These are phyloP conservation scores for Berberis thunbergii DNA, from an alignment of 164 flowering plant species.

Conservation along the genomic window DNA sequence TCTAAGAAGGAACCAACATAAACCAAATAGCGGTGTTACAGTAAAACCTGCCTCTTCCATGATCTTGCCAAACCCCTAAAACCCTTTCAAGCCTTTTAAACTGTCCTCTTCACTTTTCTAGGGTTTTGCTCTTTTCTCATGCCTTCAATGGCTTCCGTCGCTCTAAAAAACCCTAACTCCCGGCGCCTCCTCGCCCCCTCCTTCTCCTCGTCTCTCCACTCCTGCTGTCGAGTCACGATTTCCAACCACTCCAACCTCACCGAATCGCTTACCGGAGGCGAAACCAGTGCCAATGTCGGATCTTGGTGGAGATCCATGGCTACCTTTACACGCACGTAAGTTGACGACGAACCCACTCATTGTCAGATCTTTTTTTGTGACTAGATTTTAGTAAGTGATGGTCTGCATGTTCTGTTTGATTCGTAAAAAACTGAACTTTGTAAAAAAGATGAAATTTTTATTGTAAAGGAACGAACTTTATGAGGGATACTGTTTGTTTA, in stretches of 20 bases:
- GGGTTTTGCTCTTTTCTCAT: not conserved
- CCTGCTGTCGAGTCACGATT: constrained; percentile 35
- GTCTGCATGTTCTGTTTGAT: not conserved
- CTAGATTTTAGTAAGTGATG: no score
- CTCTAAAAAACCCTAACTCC: constrained; percentile 50
- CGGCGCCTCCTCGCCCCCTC: constrained; percentile 45
- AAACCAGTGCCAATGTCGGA: constrained; percentile 7
- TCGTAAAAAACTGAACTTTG: no score
- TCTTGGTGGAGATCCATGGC: constrained; percentile 90
- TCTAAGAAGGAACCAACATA: no score
- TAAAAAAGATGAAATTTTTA: no score
- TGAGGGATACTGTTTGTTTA: no score
- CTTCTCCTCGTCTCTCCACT: constrained; percentile 33
- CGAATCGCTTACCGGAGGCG: constrained; percentile 26
- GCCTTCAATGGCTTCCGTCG: constrained; percentile 51
- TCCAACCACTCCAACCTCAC: constrained; percentile 12
- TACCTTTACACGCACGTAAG: constrained; percentile 83
- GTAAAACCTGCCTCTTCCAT: no score
- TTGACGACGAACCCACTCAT: not conserved
- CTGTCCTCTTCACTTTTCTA: no score
- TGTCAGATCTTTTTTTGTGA: not conserved
- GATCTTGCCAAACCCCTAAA: no score
- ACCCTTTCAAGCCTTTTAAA: no score
- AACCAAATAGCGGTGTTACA: no score
- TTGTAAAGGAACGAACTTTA: no score